Conservation (phyloP, 306 rosid species). For the Cucurbita pepo region DNA sequence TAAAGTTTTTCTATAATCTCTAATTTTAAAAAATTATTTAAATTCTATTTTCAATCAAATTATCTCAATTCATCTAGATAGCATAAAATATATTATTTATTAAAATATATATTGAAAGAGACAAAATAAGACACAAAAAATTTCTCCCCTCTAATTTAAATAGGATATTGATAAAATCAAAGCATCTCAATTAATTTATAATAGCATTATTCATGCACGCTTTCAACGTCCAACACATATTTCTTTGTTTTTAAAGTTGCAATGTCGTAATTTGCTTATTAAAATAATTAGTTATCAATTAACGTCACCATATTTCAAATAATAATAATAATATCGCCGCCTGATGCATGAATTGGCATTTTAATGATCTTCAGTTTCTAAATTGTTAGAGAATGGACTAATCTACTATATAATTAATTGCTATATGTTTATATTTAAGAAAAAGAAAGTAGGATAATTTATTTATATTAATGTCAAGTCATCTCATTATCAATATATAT, state of each 20-base stretch:
- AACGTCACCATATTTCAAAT: neutral
- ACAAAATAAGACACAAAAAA: no score
- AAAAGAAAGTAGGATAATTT: neutral
- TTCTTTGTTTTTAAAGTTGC: neutral
- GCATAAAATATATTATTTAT: no score
- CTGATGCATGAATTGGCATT: neutral
- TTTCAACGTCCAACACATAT: neutral
- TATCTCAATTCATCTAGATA: no score
- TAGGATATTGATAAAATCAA: neutral
- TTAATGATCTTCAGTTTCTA: neutral
- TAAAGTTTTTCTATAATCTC: no score
- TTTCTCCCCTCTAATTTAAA: no score
- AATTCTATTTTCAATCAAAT: no score
- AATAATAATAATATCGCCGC: neutral
- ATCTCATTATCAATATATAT: neutral
- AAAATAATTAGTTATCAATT: neutral
- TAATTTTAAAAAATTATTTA: no score
- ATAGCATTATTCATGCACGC: neutral
- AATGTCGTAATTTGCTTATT: neutral
- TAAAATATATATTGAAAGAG: no score
- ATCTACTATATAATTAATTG: neutral
- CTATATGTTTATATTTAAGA: neutral
- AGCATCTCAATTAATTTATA: neutral
- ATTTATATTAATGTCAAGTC: neutral
- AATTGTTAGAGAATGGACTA: neutral